These are phyloP conservation scores for Phalaenopsis equestris DNA, from an alignment of 106 monocot genomes.

Conservation along the genomic window DNA sequence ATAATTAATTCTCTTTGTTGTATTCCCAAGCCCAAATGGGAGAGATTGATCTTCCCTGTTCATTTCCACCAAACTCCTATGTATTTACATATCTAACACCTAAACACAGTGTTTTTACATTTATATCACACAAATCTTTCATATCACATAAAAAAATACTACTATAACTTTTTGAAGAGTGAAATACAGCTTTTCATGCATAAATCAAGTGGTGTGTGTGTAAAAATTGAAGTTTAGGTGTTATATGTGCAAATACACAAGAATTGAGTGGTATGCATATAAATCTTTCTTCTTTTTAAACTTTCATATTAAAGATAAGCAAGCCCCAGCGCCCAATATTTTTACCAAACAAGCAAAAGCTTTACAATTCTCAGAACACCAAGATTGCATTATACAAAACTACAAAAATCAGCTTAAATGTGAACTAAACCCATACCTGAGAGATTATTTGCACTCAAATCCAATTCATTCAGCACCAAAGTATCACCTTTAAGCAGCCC, in stretches of 20 bases:
- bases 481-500: conserved; percentile 82
- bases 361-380: neutral
- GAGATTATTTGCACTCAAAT: conserved; percentile 89
- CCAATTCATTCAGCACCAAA: conserved; percentile 76
- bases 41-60: neutral
- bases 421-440: conserved; percentile 43
- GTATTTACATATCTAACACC: no score
- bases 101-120: no score
- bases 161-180: no score
- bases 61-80: no score
- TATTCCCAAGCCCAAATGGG: neutral
- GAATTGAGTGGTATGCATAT: no score
- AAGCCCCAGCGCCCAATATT: neutral
- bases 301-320: neutral
- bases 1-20: neutral
- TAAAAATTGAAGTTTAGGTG: no score
- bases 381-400: neutral
- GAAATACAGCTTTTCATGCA: no score
- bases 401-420: neutral
- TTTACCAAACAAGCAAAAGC: no score
- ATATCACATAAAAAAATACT: no score
- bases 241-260: no score
- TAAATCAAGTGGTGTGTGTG: no score
- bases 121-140: no score
- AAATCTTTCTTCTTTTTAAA: neutral